phyloP scores from a whole-genome alignment of 805 yeast species.

The Candida stauntonica region DNA sequence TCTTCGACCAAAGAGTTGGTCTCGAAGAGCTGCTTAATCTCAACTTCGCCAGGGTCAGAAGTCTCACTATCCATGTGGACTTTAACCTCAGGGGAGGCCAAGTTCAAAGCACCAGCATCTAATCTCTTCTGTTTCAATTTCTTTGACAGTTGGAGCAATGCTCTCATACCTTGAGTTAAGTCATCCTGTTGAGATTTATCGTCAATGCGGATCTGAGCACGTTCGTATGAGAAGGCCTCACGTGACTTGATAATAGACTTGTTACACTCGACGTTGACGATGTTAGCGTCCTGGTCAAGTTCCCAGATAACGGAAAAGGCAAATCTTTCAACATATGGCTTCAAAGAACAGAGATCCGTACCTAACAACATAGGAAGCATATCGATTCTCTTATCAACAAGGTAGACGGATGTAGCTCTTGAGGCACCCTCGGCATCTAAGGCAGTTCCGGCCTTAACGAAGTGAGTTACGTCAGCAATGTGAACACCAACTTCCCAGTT shows the following conservation, averaged over 20 bases:
- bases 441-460: conserved; percentile 89
- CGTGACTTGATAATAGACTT: conserved; percentile 88
- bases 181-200: conserved; percentile 74
- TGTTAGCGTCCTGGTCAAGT: conserved; percentile 78
- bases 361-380: conserved; percentile 96
- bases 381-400: conserved; percentile 97
- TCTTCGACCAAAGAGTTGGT: conserved; percentile 97
- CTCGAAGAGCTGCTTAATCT: conserved; percentile 78
- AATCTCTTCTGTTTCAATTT: conserved; percentile 79
- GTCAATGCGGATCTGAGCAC: conserved; percentile 89
- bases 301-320: conserved; percentile 98
- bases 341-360: conserved; percentile 91
- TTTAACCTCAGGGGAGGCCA: conserved; percentile 97
- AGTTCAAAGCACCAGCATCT: conserved; percentile 92
- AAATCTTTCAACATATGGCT: conserved; percentile 92
- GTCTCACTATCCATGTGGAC: conserved; percentile 97
- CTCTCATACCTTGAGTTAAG: conserved; percentile 84
- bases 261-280: conserved; percentile 70
- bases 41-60: conserved; percentile 94
- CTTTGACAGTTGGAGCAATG: conserved; percentile 72
- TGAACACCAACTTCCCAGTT: conserved; percentile 97
- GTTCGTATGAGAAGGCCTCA: conserved; percentile 92
- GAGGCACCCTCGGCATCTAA: conserved; percentile 95
- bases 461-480: conserved; percentile 97
- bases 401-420: conserved; percentile 94